phyloP scores from a whole-genome alignment of 2,329 filamentous ascomycete species.

The Cercospora sp. region DNA sequence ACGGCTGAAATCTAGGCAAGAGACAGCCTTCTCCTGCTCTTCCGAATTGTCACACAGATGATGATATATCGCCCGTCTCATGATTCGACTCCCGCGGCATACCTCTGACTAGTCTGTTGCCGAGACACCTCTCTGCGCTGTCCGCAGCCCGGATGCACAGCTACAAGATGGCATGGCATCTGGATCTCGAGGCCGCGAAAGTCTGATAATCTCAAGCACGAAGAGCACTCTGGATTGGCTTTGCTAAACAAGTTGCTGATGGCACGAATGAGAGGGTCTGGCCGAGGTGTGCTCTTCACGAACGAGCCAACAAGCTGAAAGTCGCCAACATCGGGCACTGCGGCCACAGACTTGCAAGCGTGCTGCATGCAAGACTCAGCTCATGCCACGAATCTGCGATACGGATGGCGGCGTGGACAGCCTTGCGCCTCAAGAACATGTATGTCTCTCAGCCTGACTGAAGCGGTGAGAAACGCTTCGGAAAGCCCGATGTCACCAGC shows the following conservation, averaged over 20 bases:
- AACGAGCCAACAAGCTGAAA: neutral
- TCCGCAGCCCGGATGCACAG: neutral
- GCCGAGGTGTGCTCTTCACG: neutral
- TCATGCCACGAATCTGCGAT: neutral
- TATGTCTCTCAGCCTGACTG: neutral
- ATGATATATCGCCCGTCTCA: neutral
- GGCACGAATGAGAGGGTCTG: neutral
- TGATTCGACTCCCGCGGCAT: neutral
- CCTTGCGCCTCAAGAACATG: no score
- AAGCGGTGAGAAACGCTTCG: neutral
- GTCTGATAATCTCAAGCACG: neutral
- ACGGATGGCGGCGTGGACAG: neutral
- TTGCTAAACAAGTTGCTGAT: neutral
- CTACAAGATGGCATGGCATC: neutral
- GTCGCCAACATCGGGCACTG: neutral
- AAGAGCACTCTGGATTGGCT: neutral
- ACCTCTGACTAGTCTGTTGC: neutral
- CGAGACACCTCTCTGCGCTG: neutral
- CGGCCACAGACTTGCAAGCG: neutral
- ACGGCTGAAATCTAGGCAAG: neutral
- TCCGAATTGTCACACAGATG: no score
- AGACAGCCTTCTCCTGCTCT: no score
- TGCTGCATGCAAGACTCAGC: neutral
- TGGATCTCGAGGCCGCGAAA: neutral
- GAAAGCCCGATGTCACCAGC: neutral